These are phyloP conservation scores for Dendrostoma leiphaemia DNA, from an alignment of 2,329 filamentous ascomycete species.

Conservation along the genomic window DNA sequence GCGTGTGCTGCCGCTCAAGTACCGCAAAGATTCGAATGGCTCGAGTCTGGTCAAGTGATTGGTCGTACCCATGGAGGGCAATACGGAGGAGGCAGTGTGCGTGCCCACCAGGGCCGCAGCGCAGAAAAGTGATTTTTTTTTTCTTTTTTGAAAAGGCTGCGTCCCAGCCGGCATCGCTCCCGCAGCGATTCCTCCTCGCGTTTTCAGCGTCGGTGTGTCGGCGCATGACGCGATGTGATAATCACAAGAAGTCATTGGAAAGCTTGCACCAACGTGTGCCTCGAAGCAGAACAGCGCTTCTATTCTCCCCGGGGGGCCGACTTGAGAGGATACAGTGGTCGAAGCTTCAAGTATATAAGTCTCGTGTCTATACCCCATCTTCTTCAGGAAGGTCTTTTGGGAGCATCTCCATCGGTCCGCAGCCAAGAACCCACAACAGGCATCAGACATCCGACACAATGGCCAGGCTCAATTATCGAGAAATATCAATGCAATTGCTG, in stretches of 20 bases:
- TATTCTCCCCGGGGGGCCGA: slow-evolving; percentile 1
- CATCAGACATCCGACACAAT: neutral
- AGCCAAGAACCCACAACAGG: neutral
- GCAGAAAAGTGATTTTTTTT: neutral
- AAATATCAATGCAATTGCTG: neutral
- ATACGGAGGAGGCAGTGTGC: too few relatives aligned
- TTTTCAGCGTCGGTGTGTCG: slow-evolving; percentile 8
- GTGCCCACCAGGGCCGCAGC: too few relatives aligned
- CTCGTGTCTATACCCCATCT: neutral
- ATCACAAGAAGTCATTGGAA: neutral
- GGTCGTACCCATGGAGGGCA: too few relatives aligned
- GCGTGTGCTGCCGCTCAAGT: too few relatives aligned
- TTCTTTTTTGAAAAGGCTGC: neutral
- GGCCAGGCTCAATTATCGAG: neutral
- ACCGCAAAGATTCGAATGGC: too few relatives aligned
- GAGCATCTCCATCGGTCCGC: neutral
- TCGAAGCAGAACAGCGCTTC: neutral
- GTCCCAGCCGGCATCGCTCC: neutral
- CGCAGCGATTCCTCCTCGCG: neutral
- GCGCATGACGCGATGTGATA: slow-evolving; percentile 8
- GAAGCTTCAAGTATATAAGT: slow-evolving; percentile 1
- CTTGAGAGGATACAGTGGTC: neutral
- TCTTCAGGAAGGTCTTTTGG: neutral
- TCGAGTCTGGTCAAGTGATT: too few relatives aligned
- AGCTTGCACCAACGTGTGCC: neutral